Percentiles rank a stretch among this genome's conserved stretches.
phyloP scores from a whole-genome alignment of 352 stramenopile species.

The Aphanomyces stellatus region DNA sequence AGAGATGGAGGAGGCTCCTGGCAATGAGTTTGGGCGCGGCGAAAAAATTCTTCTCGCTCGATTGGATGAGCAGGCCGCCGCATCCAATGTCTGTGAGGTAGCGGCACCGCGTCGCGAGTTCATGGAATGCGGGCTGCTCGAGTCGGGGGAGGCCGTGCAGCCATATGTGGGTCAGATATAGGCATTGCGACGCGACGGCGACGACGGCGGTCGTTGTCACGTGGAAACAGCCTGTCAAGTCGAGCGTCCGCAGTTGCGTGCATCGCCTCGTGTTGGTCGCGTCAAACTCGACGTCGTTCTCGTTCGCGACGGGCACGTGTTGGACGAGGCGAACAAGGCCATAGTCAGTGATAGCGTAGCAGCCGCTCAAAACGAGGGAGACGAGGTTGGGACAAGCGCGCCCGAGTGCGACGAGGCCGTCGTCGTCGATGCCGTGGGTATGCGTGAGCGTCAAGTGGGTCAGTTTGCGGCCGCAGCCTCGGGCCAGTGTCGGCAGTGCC shows the following conservation, averaged over 20 bases:
- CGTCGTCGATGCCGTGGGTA: conserved; percentile 46
- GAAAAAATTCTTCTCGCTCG: conserved; percentile 43
- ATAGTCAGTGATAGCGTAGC: conserved; percentile 40
- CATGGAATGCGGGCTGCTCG: conserved; percentile 23
- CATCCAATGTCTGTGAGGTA: conserved; percentile 37
- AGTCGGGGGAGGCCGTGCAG: conserved; percentile 54
- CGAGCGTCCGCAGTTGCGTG: conserved; percentile 33
- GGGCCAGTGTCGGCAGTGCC: conserved; percentile 36
- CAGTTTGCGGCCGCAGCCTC: conserved; percentile 28
- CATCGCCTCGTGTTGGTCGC: conserved; percentile 28
- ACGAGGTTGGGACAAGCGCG: conserved; percentile 29
- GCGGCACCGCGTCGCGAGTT: conserved; percentile 30
- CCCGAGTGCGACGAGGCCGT: conserved; percentile 41
- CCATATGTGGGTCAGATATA: conserved; percentile 33
- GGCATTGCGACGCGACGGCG: conserved; percentile 31
- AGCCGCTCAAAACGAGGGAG: conserved; percentile 42
- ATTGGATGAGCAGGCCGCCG: conserved; percentile 52
- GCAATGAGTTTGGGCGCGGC: conserved; percentile 43
- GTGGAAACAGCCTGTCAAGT: conserved; percentile 59
- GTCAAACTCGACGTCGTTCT: conserved; percentile 27
- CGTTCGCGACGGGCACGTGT: conserved; percentile 21
- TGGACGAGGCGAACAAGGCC: conserved; percentile 44
- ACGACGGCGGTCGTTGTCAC: conserved; percentile 42
- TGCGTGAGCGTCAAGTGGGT: conserved; percentile 43
- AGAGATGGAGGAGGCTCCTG: conserved; percentile 25